A percentile compares a stretch with the other conserved stretches of the same genome.
phyloP scores from a whole-genome alignment of 2,329 filamentous ascomycete species.

The Aspergillus thermomutatus region DNA sequence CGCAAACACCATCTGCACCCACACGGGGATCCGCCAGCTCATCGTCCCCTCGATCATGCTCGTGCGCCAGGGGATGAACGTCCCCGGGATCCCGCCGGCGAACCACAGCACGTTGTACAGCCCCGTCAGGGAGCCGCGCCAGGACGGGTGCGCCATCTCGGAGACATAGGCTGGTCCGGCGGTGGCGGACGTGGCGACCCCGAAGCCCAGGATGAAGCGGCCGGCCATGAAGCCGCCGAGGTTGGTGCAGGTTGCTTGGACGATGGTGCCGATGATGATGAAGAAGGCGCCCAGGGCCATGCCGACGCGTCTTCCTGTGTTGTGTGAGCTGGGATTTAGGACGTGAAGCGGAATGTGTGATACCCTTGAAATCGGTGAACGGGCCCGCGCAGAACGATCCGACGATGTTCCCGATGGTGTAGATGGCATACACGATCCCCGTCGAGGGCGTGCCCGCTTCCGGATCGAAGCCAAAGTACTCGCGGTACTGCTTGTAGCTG shows the following conservation, averaged over 20 bases:
- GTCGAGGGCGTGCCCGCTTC: slow-evolving; percentile 37
- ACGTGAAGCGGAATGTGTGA: not conserved
- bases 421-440: slow-evolving; percentile 49
- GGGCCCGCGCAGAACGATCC: slow-evolving; percentile 45
- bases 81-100: slow-evolving; percentile 48
- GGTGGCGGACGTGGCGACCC: slow-evolving; percentile 24
- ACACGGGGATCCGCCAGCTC: slow-evolving; percentile 60
- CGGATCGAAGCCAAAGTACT: slow-evolving; percentile 37
- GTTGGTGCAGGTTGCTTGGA: slow-evolving; percentile 25
- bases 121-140: slow-evolving; percentile 38
- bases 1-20: slow-evolving; percentile 49
- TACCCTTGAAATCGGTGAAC: slow-evolving; percentile 40
- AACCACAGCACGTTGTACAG: slow-evolving; percentile 44
- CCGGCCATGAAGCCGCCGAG: slow-evolving; percentile 29
- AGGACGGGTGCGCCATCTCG: slow-evolving; percentile 37
- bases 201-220: slow-evolving; percentile 31
- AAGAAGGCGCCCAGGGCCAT: slow-evolving; percentile 26
- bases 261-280: slow-evolving; percentile 24
- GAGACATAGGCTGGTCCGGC: slow-evolving; percentile 34
- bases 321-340: not conserved
- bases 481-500: slow-evolving; percentile 43
- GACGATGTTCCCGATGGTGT: slow-evolving; percentile 49
- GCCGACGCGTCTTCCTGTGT: slow-evolving; percentile 23
- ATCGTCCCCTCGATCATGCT: slow-evolving; percentile 36
- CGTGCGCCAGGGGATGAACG: slow-evolving; percentile 47